These are phyloP conservation scores for Zostera marina DNA, from an alignment of 116 monocot genomes.

Conservation along the genomic window DNA sequence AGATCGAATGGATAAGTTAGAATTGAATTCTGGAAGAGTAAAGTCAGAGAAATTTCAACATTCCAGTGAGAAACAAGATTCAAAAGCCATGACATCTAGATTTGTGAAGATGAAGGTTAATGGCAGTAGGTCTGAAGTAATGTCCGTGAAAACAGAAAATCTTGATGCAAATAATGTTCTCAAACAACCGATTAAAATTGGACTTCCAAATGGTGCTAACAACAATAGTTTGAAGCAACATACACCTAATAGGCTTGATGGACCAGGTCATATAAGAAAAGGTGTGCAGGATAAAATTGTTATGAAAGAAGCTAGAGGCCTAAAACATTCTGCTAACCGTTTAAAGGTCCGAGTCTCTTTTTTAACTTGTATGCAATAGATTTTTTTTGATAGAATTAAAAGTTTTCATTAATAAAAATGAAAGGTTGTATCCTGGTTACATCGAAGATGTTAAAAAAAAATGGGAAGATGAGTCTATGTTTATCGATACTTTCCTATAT, in stretches of 20 bases:
- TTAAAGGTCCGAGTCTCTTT: conserved; percentile 41
- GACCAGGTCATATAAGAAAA: conserved; percentile 31
- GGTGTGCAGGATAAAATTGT: conserved; percentile 25
- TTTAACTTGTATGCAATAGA: background rate
- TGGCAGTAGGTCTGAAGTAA: conserved; percentile 14
- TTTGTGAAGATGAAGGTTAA: conserved; percentile 11
- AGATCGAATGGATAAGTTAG: conserved; percentile 16
- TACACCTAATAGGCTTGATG: conserved; percentile 27
- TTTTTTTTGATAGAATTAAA: no score
- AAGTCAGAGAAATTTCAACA: conserved; percentile 11
- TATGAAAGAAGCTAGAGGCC: conserved; percentile 64
- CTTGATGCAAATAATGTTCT: conserved; percentile 15
- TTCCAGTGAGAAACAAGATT: conserved; percentile 19
- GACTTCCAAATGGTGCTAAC: conserved; percentile 21
- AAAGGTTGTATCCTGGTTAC: no score
- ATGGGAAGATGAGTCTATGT: no score
- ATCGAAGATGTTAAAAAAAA: no score
- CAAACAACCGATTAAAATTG: conserved; percentile 16
- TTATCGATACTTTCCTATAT: no score
- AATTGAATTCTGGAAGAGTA: conserved; percentile 15
- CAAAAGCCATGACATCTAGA: conserved; percentile 12
- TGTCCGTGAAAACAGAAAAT: conserved; percentile 17
- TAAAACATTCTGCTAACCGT: conserved; percentile 74
- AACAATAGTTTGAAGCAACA: conserved; percentile 16
- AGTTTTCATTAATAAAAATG: no score